Percentiles rank a stretch among this genome's conserved stretches.
These are phyloP conservation scores for Neonectria sp. DNA, from an alignment of 2,329 filamentous ascomycete species.

Conservation along the genomic window DNA sequence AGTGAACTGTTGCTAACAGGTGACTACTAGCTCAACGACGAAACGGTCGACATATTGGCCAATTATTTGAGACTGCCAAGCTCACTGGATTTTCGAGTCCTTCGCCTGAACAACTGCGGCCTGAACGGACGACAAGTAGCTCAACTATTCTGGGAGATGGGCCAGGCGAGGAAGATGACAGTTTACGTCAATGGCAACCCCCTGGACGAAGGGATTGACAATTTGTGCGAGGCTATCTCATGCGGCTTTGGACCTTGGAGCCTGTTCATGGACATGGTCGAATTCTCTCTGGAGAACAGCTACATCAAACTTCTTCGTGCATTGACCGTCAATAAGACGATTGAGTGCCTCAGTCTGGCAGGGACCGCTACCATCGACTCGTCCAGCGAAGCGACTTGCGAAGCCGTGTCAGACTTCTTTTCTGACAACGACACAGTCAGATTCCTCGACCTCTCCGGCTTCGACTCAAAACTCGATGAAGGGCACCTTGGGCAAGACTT, in stretches of 20 bases:
- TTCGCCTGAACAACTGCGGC: constrained; percentile 67
- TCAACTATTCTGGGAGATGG: constrained; percentile 66
- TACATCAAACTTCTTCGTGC: constrained; percentile 67
- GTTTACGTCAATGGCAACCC: constrained; percentile 67
- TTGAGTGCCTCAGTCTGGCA: constrained; percentile 68
- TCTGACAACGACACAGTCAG: constrained; percentile 65
- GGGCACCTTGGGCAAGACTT: constrained; percentile 69
- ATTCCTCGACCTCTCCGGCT: constrained; percentile 71
- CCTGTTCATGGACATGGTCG: constrained; percentile 71
- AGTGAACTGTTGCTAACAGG: background rate
- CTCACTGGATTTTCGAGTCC: constrained; percentile 58
- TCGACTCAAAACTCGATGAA: constrained; percentile 71
- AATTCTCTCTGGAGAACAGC: constrained; percentile 66
- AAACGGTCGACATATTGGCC: constrained; percentile 63
- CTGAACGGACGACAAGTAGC: constrained; percentile 66
- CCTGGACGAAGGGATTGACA: constrained; percentile 66
- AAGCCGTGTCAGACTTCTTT: constrained; percentile 66
- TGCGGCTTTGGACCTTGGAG: constrained; percentile 64
- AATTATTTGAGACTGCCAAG: constrained; percentile 60
- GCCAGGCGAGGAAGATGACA: constrained; percentile 62
- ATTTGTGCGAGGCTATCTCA: constrained; percentile 64
- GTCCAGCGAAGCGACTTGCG: constrained; percentile 62
- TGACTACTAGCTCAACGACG: constrained; percentile 62
- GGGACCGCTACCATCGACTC: constrained; percentile 67
- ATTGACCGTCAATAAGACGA: constrained; percentile 64